Base-by-base conservation (phyloP, 805 yeast species). In the Starmerella khaoyaiensis region DNA sequence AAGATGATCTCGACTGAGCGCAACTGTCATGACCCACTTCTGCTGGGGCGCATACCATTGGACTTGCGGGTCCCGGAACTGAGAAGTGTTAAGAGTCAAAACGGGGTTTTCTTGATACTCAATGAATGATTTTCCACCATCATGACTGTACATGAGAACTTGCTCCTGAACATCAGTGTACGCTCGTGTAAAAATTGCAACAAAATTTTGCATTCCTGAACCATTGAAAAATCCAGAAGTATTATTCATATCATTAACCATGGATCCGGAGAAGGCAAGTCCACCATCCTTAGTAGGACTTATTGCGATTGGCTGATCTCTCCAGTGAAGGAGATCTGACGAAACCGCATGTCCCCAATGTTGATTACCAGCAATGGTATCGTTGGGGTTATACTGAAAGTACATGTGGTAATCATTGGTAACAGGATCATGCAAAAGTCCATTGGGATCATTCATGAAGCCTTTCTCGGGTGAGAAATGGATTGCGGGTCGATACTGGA, bases 391-490 rank as follows among this genome's bases (percentile, higher is more conserved):
- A 49, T 52, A 56, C 44, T 63, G 68, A 46, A 47, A 63, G 51
- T 60, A 63, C 35, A 56, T 26, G 42, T 63, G 68, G 53, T 55
- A 63, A 5, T 10, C 24, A 14, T 21, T 21, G 16, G 52, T 17
- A 6, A 52, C 48, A 7, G 51, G 44, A 42, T 60, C 61, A 41
- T 53, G 61, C 44, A 58, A 52, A 32, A 62, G 45, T 5, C 68
- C 68, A 40, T 63, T 63, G n/a, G 68, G 68, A 43, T 64, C 68
- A 45, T 63, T 63, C 63, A 63, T 57, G 59, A 64, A 63, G 5
- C 61, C 62, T 5, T 36, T 31, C 5, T 46, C 40, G 1, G 68
- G 66, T 3, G 65, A 48, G 28, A 50, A 55, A 42, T 63, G 67
- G 23, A 52, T 28, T 10, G 44, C 41, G 3, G 49, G 49, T 16